A percentile compares a stretch with the other conserved stretches of the same genome.
Evolutionary conservation across 2,329 filamentous ascomycete genomes (phyloP).

Genomic region (Sporothrix pallida): DNA sequence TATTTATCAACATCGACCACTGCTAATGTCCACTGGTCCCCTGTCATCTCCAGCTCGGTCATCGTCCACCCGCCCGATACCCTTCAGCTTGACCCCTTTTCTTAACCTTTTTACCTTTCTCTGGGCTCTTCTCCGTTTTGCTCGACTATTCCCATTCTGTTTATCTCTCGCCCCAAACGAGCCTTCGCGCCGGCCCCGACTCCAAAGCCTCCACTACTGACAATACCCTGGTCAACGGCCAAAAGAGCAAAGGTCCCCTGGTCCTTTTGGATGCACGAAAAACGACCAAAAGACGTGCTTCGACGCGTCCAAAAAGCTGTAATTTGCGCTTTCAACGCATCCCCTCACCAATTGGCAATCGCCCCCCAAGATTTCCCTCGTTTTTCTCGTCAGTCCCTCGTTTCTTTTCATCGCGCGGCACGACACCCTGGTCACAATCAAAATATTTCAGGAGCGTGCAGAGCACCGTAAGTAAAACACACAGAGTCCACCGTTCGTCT

Average conservation of each 20-base stretch:
- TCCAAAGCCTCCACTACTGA: background rate
- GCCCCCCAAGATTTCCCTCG: background rate
- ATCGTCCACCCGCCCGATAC: background rate
- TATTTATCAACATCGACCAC: background rate
- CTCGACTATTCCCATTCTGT: slow-evolving; percentile 26
- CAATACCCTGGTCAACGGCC: no score
- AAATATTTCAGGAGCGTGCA: slow-evolving; percentile 37
- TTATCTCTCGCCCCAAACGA: slow-evolving; percentile 28
- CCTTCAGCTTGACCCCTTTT: background rate
- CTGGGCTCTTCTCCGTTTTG: background rate
- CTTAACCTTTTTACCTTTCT: background rate
- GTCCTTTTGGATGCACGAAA: slow-evolving; percentile 11
- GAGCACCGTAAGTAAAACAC: slow-evolving; percentile 36
- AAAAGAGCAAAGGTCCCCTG: background rate
- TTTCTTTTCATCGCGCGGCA: slow-evolving; percentile 29
- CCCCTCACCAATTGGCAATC: background rate
- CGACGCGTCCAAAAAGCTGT: slow-evolving; percentile 44
- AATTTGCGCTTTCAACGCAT: slow-evolving; percentile 44
- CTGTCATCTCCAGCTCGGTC: slow-evolving; percentile 12
- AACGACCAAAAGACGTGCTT: slow-evolving; percentile 32
- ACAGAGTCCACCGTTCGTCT: slow-evolving; percentile 35
- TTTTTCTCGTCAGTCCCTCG: background rate
- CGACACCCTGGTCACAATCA: slow-evolving; percentile 43
- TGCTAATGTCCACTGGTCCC: background rate
- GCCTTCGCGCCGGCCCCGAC: slow-evolving; percentile 32